Percentiles rank a stretch among this genome's conserved stretches.
Evolutionary conservation across 495 filamentous ascomycete species (phyloP).

Genomic region (Hypoxylon trugodes): DNA sequence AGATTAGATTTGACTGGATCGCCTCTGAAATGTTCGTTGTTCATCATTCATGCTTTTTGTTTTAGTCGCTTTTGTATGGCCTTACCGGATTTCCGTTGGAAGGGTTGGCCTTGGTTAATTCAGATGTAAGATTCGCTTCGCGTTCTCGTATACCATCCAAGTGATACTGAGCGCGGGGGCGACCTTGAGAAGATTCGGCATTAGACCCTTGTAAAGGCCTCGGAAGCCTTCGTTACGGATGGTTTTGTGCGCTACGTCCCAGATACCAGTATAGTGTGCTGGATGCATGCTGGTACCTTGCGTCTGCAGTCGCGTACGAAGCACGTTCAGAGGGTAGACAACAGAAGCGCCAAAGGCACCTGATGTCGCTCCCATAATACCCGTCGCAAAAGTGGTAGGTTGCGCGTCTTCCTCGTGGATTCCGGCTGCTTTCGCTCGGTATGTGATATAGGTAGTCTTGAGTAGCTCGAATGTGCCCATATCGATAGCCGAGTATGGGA

Average conservation of each 20-base stretch:
- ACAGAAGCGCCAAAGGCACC: slow-evolving; percentile 92
- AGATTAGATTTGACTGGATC: neutral
- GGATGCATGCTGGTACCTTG: slow-evolving; percentile 94
- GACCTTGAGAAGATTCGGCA: slow-evolving; percentile 95
- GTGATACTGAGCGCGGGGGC: slow-evolving; percentile 96
- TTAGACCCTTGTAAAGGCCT: slow-evolving; percentile 93
- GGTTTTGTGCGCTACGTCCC: slow-evolving; percentile 85
- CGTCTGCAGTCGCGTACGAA: slow-evolving; percentile 91
- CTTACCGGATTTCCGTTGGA: neutral
- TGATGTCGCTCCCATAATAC: slow-evolving; percentile 84
- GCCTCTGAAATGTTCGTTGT: neutral
- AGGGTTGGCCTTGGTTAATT: slow-evolving; percentile 49
- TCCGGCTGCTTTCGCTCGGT: slow-evolving; percentile 72
- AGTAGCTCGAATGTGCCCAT: slow-evolving; percentile 93
- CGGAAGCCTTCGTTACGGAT: slow-evolving; percentile 81
- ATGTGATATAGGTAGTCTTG: slow-evolving; percentile 74
- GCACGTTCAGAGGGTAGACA: slow-evolving; percentile 94
- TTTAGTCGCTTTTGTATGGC: neutral
- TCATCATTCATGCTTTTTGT: neutral
- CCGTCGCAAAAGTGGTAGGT: slow-evolving; percentile 79
- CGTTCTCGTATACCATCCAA: slow-evolving; percentile 97
- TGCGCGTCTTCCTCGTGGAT: slow-evolving; percentile 84
- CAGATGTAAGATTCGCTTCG: slow-evolving; percentile 79
- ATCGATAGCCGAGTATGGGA: slow-evolving; percentile 97
- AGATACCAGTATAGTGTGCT: slow-evolving; percentile 85